phyloP scores from a whole-genome alignment of 108 stramenopile genomes.

The Skeletonema tropicum region DNA sequence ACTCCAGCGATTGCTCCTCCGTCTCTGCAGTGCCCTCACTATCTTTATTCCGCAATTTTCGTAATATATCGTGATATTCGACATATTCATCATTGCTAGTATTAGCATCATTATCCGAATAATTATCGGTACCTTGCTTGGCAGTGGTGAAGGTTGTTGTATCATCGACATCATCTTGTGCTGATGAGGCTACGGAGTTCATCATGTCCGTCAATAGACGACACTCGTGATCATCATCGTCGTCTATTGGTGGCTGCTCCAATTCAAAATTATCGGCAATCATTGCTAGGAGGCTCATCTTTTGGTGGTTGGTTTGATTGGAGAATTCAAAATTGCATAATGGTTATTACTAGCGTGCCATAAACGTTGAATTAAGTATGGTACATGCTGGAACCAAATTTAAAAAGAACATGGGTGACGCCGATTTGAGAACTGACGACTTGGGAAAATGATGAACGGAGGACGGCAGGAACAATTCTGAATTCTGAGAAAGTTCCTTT shows the following conservation, averaged over 20 bases:
- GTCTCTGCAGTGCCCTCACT: not conserved
- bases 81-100: not conserved
- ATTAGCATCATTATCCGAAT: not conserved
- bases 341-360: no score
- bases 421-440: no score
- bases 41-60: not conserved
- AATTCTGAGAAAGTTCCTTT: no score
- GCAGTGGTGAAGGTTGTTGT: not conserved
- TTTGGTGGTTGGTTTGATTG: not conserved
- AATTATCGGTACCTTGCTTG: not conserved
- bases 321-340: no score
- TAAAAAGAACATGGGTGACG: no score
- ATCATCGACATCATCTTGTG: no score
- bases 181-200: no score
- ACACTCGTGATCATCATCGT: conserved; percentile 8
- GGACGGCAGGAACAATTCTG: no score
- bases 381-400: no score
- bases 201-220: conserved; percentile 3
- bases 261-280: conserved; percentile 46
- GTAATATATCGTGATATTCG: conserved; percentile 3
- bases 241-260: conserved; percentile 18
- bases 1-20: not conserved
- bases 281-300: conserved; percentile 36
- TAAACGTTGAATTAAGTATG: no score
- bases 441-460: no score